phyloP scores from a whole-genome alignment of 371 early-diverging fungal species.

The Chytridium lagenaria region DNA sequence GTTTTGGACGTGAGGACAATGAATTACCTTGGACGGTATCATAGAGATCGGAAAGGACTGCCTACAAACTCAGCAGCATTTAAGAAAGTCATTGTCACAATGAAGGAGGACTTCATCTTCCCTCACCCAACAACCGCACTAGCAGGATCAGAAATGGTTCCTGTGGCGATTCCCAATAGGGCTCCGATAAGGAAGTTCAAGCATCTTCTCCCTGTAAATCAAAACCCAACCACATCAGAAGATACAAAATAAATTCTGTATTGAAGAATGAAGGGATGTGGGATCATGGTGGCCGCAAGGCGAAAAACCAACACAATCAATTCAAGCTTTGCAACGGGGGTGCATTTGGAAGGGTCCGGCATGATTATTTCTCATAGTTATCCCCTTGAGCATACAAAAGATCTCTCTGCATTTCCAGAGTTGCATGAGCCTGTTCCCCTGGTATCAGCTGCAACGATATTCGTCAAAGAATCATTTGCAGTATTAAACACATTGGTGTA shows the following conservation, averaged over 20 bases:
- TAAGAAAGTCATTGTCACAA: slow-evolving; percentile 94
- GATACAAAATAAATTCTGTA: neutral
- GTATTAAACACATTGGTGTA: neutral
- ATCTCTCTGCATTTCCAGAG: neutral
- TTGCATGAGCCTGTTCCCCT: neutral
- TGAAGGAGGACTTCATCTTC: slow-evolving; percentile 80
- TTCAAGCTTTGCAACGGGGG: neutral
- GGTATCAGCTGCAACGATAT: neutral
- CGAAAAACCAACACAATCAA: neutral
- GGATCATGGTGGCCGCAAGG: neutral
- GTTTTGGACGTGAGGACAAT: slow-evolving; percentile 90
- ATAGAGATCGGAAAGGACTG: slow-evolving; percentile 27
- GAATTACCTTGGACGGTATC: slow-evolving; percentile 70
- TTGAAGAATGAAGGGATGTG: neutral
- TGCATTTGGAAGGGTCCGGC: neutral
- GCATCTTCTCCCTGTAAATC: slow-evolving; percentile 35
- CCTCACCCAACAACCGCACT: slow-evolving; percentile 66
- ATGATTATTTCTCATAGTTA: too few relatives aligned
- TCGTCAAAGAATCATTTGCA: neutral
- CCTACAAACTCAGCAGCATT: slow-evolving; percentile 54
- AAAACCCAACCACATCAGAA: too few relatives aligned
- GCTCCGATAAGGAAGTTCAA: slow-evolving; percentile 20
- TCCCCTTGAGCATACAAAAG: too few relatives aligned
- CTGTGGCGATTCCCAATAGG: slow-evolving; percentile 25
- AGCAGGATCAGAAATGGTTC: slow-evolving; percentile 34